Base-by-base conservation (phyloP, 1,284 basidiomycete species). In the Neotropicomus parvogracilis region DNA sequence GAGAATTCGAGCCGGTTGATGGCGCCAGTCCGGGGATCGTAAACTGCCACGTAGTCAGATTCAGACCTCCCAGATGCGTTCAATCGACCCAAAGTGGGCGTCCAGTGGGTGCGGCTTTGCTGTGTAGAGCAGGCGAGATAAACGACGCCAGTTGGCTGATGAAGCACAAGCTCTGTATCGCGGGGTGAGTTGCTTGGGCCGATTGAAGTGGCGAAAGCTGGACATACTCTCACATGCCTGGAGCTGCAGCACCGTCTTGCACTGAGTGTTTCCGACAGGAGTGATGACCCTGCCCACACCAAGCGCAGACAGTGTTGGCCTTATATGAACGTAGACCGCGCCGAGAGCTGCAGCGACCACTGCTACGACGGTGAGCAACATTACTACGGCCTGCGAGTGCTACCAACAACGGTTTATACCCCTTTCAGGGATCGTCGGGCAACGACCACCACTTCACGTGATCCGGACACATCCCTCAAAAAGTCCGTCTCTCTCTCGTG, bases 81-180 rank as follows among this genome's bases (percentile, higher is more conserved):
- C 17, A 83, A 61, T 33, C 68, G 68, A 3, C 52, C 51, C 0
- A 72, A 40, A 3, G 73, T 58, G 3, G 87, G 86, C 0, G 71
- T 66, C 85, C 87, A 90, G 39, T 72, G 65, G 2, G 61, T 45
- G 13, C 85, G 77, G 26, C 69, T 73, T 3, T 61, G 59, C 2
- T 70, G 77, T 0, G 74, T 75, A 3, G 85, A 85, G 58, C 88
- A 89, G 10, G 84, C 84, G 9, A 86, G 72, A 59, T 85, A 89
- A n/a, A 89, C 52, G 10, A 79, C 54, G 27, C 83, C 83, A 3
- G 74, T 75, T 2, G 76, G 70, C 40, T 77, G 68, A 51, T 83
- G 79, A 9, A 82, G 62, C 6, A 81, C 70, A 32, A 78, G 63
- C 62, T 84, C 82, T 84, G 55, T 12, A 26, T n/a, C 29, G 27